Evolutionary conservation across 208 protist genomes (phyloP).

Genomic region (Zelonia costaricensis): DNA sequence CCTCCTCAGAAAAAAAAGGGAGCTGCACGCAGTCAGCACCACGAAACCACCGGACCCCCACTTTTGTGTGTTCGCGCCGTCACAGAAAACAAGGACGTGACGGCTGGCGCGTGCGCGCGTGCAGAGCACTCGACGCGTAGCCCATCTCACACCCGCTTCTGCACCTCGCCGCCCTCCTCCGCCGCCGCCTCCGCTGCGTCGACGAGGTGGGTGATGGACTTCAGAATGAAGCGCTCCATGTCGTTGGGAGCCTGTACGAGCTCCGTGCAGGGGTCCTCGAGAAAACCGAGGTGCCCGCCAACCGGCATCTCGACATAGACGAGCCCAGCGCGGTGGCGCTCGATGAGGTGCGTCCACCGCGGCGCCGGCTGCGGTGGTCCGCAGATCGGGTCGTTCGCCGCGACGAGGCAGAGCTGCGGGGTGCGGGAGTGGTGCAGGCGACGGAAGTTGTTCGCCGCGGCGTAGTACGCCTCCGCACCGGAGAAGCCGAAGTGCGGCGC

Average conservation of each 20-base stretch:
- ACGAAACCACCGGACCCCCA: no score
- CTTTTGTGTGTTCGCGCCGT: no score
- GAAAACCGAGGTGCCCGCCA: conserved; percentile 66
- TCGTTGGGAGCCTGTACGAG: conserved; percentile 25
- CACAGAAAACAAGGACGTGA: no score
- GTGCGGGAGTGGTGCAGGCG: conserved; percentile 32
- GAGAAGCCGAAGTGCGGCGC: conserved; percentile 52
- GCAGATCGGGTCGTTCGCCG: conserved; percentile 51
- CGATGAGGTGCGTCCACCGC: conserved; percentile 34
- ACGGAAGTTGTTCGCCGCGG: conserved; percentile 37
- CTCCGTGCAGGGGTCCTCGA: conserved; percentile 36
- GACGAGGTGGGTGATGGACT: conserved; percentile 19
- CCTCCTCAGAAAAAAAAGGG: no score
- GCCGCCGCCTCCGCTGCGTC: background rate
- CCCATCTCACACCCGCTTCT: background rate
- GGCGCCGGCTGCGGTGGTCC: conserved; percentile 25
- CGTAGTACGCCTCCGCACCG: conserved; percentile 43
- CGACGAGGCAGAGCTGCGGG: conserved; percentile 47
- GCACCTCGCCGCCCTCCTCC: background rate
- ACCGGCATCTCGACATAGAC: conserved; percentile 53
- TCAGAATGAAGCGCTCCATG: conserved; percentile 50
- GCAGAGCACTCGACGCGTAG: no score
- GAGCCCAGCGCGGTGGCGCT: conserved; percentile 25
- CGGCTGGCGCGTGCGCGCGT: no score
- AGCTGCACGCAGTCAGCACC: no score